These are phyloP conservation scores for Discostella stelligera DNA, from an alignment of 352 stramenopile species.

Conservation along the genomic window DNA sequence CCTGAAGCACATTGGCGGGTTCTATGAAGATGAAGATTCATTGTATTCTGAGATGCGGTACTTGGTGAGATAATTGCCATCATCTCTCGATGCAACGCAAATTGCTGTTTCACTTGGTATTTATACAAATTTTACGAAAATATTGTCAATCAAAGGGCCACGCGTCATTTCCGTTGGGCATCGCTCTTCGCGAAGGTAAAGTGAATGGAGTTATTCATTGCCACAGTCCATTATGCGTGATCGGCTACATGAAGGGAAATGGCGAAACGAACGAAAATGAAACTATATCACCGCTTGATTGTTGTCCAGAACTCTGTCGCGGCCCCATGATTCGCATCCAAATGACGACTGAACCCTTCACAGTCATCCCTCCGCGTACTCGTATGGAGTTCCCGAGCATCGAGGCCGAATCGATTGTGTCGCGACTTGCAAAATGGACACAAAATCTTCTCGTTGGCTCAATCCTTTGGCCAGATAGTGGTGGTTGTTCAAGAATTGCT, in stretches of 20 bases:
- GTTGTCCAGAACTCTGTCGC: not conserved
- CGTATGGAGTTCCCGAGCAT: slow-evolving; percentile 25
- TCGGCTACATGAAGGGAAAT: slow-evolving; percentile 27
- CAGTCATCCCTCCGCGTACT: slow-evolving; percentile 12
- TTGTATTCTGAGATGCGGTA: slow-evolving; percentile 79
- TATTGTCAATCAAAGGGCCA: slow-evolving; percentile 12
- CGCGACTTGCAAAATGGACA: slow-evolving; percentile 25
- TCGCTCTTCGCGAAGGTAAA: slow-evolving; percentile 20
- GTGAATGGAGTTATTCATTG: slow-evolving; percentile 33
- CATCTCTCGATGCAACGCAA: not conserved
- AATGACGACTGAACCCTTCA: slow-evolving; percentile 28
- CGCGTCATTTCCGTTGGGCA: slow-evolving; percentile 14
- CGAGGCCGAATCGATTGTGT: slow-evolving; percentile 10
- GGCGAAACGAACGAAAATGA: not conserved
- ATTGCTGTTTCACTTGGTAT: not conserved
- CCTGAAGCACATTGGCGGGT: slow-evolving; percentile 51
- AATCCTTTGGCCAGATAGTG: slow-evolving; percentile 85
- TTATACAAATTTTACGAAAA: not conserved
- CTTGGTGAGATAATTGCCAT: slow-evolving; percentile 10
- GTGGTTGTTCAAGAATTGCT: slow-evolving; percentile 64
- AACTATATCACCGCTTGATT: not conserved
- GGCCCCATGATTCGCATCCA: slow-evolving; percentile 22
- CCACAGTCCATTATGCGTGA: slow-evolving; percentile 20
- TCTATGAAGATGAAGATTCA: slow-evolving; percentile 60
- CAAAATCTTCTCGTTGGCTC: slow-evolving; percentile 16